Evolutionary conservation across 768 basidiomycete genomes (phyloP).

Genomic region (Agrocybe chaxingu): DNA sequence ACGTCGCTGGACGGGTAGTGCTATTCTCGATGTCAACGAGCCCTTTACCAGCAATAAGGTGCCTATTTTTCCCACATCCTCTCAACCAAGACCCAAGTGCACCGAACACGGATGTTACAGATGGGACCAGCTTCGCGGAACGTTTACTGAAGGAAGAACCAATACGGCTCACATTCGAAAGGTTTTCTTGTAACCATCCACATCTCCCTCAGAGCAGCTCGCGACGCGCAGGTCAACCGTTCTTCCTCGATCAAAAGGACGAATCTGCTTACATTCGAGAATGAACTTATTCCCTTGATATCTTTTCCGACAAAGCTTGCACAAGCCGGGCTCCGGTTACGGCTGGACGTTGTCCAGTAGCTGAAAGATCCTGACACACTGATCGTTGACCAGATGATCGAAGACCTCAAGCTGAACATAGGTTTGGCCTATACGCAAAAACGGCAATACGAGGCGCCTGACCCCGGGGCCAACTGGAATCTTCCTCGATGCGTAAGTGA

Average conservation of each 20-base stretch:
- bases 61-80: slow-evolving; percentile 30
- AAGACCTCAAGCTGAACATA: slow-evolving; percentile 88
- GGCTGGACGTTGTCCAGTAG: slow-evolving; percentile 85
- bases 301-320: slow-evolving; percentile 96
- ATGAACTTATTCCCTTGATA: slow-evolving; percentile 85
- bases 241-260: slow-evolving; percentile 77
- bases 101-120: slow-evolving; percentile 44
- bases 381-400: slow-evolving; percentile 91
- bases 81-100: slow-evolving; percentile 10
- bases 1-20: slow-evolving; percentile 92
- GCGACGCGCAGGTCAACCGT: slow-evolving; percentile 82
- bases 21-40: slow-evolving; percentile 83
- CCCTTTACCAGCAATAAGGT: slow-evolving; percentile 67
- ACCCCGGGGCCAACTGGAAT: slow-evolving; percentile 87
- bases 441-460: slow-evolving; percentile 88
- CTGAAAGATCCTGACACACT: slow-evolving; percentile 85
- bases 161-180: slow-evolving; percentile 93
- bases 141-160: slow-evolving; percentile 93
- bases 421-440: slow-evolving; percentile 92
- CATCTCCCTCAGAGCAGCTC: slow-evolving; percentile 79
- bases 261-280: slow-evolving; percentile 89
- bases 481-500: slow-evolving; percentile 85
- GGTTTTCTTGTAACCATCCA: slow-evolving; percentile 86
- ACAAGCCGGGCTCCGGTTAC: slow-evolving; percentile 85
- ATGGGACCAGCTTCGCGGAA: slow-evolving; percentile 88